Evolutionary conservation across 805 yeast species (phyloP).

Genomic region (Cyberlindnera japonica): DNA sequence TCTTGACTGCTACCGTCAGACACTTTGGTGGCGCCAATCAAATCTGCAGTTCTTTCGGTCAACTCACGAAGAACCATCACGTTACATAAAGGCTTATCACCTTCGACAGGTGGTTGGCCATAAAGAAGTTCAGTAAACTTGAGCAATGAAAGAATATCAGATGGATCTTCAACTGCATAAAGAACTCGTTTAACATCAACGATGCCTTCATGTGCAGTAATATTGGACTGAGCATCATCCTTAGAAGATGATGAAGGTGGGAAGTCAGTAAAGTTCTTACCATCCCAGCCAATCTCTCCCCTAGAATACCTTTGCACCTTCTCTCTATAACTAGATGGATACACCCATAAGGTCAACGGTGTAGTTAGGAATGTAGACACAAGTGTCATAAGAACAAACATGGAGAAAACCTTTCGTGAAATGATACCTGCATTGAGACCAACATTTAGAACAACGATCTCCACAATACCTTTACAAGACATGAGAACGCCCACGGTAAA

Average conservation of each 20-base stretch:
- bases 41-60: conserved; percentile 65
- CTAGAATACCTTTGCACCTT: conserved; percentile 34
- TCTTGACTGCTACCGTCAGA: conserved; percentile 27
- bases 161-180: conserved; percentile 25
- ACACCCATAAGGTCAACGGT: conserved; percentile 59
- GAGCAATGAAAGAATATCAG: conserved; percentile 22
- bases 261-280: conserved; percentile 21
- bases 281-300: conserved; percentile 31
- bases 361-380: conserved; percentile 77
- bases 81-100: conserved; percentile 34
- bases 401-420: conserved; percentile 60
- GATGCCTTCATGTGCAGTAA: conserved; percentile 11
- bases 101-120: conserved; percentile 24
- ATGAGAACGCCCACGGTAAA: conserved; percentile 73
- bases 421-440: conserved; percentile 73
- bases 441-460: conserved; percentile 70
- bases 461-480: conserved; percentile 89
- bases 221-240: conserved; percentile 6
- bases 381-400: conserved; percentile 82
- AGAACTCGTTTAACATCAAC: conserved; percentile 19
- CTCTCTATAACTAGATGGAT: conserved; percentile 60
- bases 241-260: conserved; percentile 5
- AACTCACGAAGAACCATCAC: conserved; percentile 56
- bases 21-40: conserved; percentile 57
- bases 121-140: conserved; percentile 25